These are phyloP conservation scores for Cucumis hystrix DNA, from an alignment of 306 rosid genomes.

Conservation along the genomic window DNA sequence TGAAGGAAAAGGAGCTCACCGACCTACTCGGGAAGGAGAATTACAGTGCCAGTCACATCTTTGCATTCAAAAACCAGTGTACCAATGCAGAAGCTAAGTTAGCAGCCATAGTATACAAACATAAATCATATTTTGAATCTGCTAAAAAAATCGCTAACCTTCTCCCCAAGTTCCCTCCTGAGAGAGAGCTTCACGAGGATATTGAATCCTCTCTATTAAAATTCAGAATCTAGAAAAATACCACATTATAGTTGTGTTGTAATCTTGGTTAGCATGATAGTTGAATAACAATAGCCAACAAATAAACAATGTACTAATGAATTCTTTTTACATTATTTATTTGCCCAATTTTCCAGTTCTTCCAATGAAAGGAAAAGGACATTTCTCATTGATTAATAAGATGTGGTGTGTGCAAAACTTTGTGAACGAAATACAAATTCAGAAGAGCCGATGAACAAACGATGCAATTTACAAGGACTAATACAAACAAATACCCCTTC, in stretches of 20 bases:
- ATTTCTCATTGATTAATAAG: neutral
- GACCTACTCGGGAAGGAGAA: conserved; percentile 16
- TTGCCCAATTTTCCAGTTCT: neutral
- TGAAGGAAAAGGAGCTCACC: conserved; percentile 29
- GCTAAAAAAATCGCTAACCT: conserved; percentile 35
- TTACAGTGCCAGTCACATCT: neutral
- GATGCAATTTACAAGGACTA: neutral
- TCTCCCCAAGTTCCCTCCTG: conserved; percentile 52
- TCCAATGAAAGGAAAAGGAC: neutral
- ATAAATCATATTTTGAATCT: conserved; percentile 18
- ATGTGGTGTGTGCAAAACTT: neutral
- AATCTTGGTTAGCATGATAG: neutral
- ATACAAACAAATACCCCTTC: neutral
- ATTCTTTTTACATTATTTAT: neutral
- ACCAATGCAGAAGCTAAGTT: conserved; percentile 11
- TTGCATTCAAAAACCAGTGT: neutral
- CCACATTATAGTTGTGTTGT: neutral
- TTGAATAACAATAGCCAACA: neutral
- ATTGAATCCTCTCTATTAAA: conserved; percentile 20
- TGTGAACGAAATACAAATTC: neutral
- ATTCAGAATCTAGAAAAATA: conserved; percentile 33
- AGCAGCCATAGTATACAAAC: conserved; percentile 7
- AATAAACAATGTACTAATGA: neutral
- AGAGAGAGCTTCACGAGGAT: conserved; percentile 24
- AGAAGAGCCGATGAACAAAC: neutral